phyloP scores from a whole-genome alignment of 1,284 basidiomycete genomes.

The Butyriboletus appendiculatus region DNA sequence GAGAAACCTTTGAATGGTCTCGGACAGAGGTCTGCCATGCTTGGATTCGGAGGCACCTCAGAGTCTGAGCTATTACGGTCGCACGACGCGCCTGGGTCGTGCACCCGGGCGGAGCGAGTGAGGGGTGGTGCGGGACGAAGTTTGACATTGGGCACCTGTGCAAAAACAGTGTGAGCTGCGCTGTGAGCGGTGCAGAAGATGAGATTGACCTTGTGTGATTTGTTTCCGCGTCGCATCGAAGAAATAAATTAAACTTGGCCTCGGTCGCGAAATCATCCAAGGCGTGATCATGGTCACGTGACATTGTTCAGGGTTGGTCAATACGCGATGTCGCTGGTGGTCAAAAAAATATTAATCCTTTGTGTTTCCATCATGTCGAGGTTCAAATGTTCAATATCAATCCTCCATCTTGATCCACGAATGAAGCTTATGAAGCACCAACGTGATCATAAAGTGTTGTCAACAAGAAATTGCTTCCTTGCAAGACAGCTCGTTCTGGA shows the following conservation, averaged over 20 bases:
- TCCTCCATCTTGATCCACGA: not conserved
- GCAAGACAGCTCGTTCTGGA: not conserved
- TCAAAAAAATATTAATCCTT: not conserved
- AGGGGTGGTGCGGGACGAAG: constrained; percentile 59
- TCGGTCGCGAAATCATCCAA: not conserved
- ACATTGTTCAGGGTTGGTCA: constrained; percentile 24
- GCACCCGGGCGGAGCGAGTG: constrained; percentile 1
- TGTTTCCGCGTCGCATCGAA: constrained; percentile 38
- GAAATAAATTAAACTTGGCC: constrained; percentile 2
- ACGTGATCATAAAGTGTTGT: not conserved
- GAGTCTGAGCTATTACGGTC: constrained; percentile 28
- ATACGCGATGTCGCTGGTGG: constrained; percentile 11
- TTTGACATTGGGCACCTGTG: constrained; percentile 74
- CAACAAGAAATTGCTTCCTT: not conserved
- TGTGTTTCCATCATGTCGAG: not conserved
- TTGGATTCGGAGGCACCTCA: constrained; percentile 36
- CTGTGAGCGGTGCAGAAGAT: not conserved
- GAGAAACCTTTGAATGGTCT: constrained; percentile 64
- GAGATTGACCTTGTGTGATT: constrained; percentile 46
- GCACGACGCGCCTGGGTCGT: constrained; percentile 15
- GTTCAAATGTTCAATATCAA: too few relatives aligned
- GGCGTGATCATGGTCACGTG: constrained; percentile 21
- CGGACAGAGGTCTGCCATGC: constrained; percentile 54
- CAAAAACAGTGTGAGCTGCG: not conserved
- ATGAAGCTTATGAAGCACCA: not conserved